Conservation (phyloP, 2,329 filamentous ascomycete species). For the Fusarium austroafricanum region DNA sequence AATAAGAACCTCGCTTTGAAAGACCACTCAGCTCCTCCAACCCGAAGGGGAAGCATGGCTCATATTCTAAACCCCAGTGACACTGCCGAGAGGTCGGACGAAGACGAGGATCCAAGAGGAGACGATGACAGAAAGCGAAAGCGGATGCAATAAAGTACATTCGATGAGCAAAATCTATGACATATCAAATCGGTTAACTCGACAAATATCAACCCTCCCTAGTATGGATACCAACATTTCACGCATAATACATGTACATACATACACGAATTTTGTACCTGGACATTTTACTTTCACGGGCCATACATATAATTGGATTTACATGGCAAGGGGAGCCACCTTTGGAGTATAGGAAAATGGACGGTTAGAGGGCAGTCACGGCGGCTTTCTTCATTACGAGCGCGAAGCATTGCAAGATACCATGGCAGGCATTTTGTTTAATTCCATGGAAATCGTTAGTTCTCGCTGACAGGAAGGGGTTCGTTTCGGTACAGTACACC, state of each 20-base stretch:
- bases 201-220: not conserved
- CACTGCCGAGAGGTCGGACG: conserved; percentile 65
- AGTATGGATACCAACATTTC: not conserved
- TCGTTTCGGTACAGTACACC: conserved; percentile 19
- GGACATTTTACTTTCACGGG: conserved; percentile 13
- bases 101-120: conserved; percentile 65
- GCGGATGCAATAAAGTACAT: conserved; percentile 66
- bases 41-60: conserved; percentile 70
- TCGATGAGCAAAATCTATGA: conserved; percentile 36
- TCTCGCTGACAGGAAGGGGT: conserved; percentile 7
- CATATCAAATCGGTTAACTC: not conserved
- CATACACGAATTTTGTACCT: conserved; percentile 23
- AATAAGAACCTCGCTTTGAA: conserved; percentile 63
- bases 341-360: conserved; percentile 36
- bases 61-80: conserved; percentile 72
- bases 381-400: conserved; percentile 33
- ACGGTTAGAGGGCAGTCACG: conserved; percentile 24
- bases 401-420: conserved; percentile 36
- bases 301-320: conserved; percentile 21
- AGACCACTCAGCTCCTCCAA: conserved; percentile 68
- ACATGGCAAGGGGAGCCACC: conserved; percentile 20
- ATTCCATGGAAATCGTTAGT: conserved; percentile 9
- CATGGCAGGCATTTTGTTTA: conserved; percentile 39
- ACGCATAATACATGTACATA: conserved; percentile 24
- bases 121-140: conserved; percentile 73